Conservation (phyloP, 805 yeast species). For the Priceomyces castillae region DNA sequence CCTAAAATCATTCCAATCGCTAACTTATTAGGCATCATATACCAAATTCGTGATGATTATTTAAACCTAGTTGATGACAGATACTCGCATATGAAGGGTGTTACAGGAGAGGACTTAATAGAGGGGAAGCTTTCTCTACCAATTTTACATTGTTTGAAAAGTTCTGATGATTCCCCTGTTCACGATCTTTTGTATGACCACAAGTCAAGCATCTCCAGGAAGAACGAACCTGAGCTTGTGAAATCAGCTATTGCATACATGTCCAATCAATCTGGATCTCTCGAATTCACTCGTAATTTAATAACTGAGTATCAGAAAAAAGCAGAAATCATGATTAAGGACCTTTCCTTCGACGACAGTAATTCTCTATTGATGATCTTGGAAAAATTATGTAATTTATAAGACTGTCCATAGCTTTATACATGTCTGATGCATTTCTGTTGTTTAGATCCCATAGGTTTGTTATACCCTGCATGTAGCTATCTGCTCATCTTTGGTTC, state of each 20-base stretch:
- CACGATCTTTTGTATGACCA: slow-evolving; percentile 19
- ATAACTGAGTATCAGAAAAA: slow-evolving; percentile 19
- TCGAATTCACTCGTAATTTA: slow-evolving; percentile 22
- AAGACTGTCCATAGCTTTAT: background rate
- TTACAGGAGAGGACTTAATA: slow-evolving; percentile 74
- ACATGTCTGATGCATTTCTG: background rate
- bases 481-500: background rate
- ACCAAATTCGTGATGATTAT: slow-evolving; percentile 85
- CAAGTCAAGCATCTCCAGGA: slow-evolving; percentile 16
- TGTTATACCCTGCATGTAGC: slow-evolving; percentile 6
- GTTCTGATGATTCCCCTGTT: slow-evolving; percentile 19
- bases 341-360: background rate
- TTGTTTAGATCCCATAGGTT: background rate
- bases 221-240: slow-evolving; percentile 13
- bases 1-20: slow-evolving; percentile 50
- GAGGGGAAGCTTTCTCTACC: slow-evolving; percentile 92
- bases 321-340: slow-evolving; percentile 14
- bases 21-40: slow-evolving; percentile 74
- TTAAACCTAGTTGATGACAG: slow-evolving; percentile 58
- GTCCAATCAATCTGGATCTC: slow-evolving; percentile 20
- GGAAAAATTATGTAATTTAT: slow-evolving; percentile 18
- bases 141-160: slow-evolving; percentile 53
- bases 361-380: slow-evolving; percentile 13
- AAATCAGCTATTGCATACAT: slow-evolving; percentile 21
- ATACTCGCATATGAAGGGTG: slow-evolving; percentile 62